Conservation (phyloP, 2,329 filamentous ascomycete species). For the Rhexocercosporidium sp. region DNA sequence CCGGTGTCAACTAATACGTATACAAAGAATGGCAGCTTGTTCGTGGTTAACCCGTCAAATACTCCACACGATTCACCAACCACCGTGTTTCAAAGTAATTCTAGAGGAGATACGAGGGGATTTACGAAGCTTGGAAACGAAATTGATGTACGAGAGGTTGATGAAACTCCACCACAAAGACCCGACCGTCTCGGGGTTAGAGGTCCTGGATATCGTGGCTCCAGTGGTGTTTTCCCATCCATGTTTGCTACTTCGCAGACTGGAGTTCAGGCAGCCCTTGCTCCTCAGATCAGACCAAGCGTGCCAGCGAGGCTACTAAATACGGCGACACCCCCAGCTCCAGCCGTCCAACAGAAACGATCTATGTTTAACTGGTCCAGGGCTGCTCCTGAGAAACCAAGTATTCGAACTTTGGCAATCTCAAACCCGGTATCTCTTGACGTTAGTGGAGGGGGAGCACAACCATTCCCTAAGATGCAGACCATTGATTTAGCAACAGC, state of each 20-base stretch:
- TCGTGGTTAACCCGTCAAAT: constrained; percentile 41
- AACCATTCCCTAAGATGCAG: constrained; percentile 38
- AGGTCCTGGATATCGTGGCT: constrained; percentile 37
- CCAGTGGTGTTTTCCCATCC: constrained; percentile 37
- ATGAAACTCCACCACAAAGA: constrained; percentile 9
- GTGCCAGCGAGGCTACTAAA: not conserved
- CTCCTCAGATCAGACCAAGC: constrained; percentile 28
- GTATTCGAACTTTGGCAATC: constrained; percentile 38
- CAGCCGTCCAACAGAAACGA: constrained; percentile 33
- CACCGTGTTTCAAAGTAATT: constrained; percentile 26
- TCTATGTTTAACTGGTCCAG: constrained; percentile 36
- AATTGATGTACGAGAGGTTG: constrained; percentile 20
- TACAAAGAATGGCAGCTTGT: constrained; percentile 36
- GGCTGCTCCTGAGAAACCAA: constrained; percentile 28
- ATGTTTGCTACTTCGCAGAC: constrained; percentile 24
- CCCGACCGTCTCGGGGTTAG: constrained; percentile 12
- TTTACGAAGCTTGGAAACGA: constrained; percentile 35
- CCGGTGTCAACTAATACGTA: constrained; percentile 34
- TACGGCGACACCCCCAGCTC: not conserved
- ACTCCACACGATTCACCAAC: constrained; percentile 35
- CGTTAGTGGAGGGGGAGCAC: constrained; percentile 13
- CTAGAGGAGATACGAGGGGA: constrained; percentile 29
- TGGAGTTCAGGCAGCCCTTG: constrained; percentile 22
- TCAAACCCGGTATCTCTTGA: constrained; percentile 37
- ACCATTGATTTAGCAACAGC: constrained; percentile 43